These are phyloP conservation scores for Leptographium procerum DNA, from an alignment of 2,329 filamentous ascomycete genomes.

Conservation along the genomic window DNA sequence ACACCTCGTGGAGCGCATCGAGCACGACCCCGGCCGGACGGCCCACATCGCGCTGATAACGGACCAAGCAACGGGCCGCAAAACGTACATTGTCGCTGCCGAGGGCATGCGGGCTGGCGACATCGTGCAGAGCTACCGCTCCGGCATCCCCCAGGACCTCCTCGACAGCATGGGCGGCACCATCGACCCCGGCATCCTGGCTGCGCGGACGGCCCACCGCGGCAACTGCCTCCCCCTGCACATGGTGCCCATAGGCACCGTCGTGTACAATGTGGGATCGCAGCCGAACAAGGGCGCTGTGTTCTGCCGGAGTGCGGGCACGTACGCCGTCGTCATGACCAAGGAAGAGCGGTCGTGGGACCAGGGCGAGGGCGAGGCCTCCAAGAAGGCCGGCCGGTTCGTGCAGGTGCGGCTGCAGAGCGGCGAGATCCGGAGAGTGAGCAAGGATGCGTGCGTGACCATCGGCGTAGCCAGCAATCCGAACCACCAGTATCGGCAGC, in stretches of 20 bases:
- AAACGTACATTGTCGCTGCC: slow-evolving; percentile 89
- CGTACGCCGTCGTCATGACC: slow-evolving; percentile 76
- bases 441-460: slow-evolving; percentile 86
- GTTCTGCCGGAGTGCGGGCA: slow-evolving; percentile 91
- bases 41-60: slow-evolving; percentile 86
- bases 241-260: slow-evolving; percentile 91
- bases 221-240: slow-evolving; percentile 93
- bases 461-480: slow-evolving; percentile 91
- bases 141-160: slow-evolving; percentile 78
- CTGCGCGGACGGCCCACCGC: slow-evolving; percentile 83
- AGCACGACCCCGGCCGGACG: slow-evolving; percentile 88
- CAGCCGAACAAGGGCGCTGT: slow-evolving; percentile 64
- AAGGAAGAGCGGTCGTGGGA: slow-evolving; percentile 58
- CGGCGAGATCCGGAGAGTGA: slow-evolving; percentile 81
- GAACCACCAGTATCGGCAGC: slow-evolving; percentile 76
- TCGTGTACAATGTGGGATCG: slow-evolving; percentile 82
- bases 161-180: slow-evolving; percentile 85
- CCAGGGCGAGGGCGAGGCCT: slow-evolving; percentile 27
- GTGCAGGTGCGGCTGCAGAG: slow-evolving; percentile 83
- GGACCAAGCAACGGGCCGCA: slow-evolving; percentile 58
- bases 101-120: slow-evolving; percentile 91
- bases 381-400: slow-evolving; percentile 56
- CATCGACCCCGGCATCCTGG: slow-evolving; percentile 89
- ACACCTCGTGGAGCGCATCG: slow-evolving; percentile 84
- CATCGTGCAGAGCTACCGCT: slow-evolving; percentile 79